Evolutionary conservation across 345 rosid species (phyloP).

Genomic region (Sapria himalayana): DNA sequence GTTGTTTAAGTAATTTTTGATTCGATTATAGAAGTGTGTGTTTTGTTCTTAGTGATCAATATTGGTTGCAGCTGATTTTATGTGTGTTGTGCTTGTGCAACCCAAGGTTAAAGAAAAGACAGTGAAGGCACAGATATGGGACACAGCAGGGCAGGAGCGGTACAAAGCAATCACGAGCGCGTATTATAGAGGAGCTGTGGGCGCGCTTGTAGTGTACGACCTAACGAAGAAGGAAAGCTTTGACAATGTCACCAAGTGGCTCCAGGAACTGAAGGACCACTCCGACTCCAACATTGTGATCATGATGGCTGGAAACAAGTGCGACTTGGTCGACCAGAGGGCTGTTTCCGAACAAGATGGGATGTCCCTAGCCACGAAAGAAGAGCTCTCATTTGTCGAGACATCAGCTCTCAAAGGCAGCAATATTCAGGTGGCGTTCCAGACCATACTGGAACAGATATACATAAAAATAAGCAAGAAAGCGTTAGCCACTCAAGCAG

Average conservation of each 20-base stretch:
- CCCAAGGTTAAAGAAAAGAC: conserved; percentile 54
- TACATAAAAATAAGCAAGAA: conserved; percentile 53
- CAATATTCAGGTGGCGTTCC: conserved; percentile 56
- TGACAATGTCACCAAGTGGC: conserved; percentile 47
- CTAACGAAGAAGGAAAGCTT: conserved; percentile 66
- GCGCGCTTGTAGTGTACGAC: conserved; percentile 63
- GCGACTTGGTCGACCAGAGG: conserved; percentile 49
- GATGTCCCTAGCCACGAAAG: conserved; percentile 32
- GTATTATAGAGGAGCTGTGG: conserved; percentile 65
- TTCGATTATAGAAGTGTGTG: too few species aligned
- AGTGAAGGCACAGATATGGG: conserved; percentile 79
- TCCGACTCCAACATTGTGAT: conserved; percentile 66
- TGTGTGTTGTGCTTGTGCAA: not conserved
- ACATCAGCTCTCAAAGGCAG: conserved; percentile 57
- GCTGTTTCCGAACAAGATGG: conserved; percentile 44
- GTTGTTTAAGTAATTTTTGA: too few species aligned
- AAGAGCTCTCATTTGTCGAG: conserved; percentile 53
- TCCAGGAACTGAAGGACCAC: conserved; percentile 53
- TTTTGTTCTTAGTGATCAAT: too few species aligned
- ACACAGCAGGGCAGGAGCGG: conserved; percentile 67
- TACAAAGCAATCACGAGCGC: conserved; percentile 55
- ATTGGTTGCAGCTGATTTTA: too few species aligned
- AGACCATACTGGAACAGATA: conserved; percentile 38
- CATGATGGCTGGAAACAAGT: conserved; percentile 67
- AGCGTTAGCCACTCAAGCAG: conserved; percentile 51